Percentiles rank a stretch among this genome's conserved stretches.
Evolutionary conservation across 1,284 basidiomycete species (phyloP).

Genomic region (Lentinula novae-zelandiae): DNA sequence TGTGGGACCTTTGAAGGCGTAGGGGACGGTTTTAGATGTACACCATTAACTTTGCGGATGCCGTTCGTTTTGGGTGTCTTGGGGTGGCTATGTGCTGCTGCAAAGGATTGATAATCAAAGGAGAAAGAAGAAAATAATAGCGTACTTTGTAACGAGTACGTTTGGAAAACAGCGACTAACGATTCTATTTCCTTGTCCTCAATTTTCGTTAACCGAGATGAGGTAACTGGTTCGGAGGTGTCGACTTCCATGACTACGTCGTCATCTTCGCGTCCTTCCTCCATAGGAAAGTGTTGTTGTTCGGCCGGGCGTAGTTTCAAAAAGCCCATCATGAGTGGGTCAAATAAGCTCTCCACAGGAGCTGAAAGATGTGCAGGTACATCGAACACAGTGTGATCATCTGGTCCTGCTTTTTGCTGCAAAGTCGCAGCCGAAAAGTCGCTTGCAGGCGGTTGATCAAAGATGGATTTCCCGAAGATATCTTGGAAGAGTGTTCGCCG

Average conservation of each 20-base stretch:
- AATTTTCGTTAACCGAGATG: conserved; percentile 18
- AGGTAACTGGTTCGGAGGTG: conserved; percentile 16
- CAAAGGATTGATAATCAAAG: not conserved
- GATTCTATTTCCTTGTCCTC: conserved; percentile 40
- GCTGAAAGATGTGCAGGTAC: conserved; percentile 80
- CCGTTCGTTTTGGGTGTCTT: conserved; percentile 7
- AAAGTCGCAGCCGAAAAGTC: conserved; percentile 22
- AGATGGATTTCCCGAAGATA: conserved; percentile 73
- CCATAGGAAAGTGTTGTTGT: conserved; percentile 20
- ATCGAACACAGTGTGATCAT: conserved; percentile 53
- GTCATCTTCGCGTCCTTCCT: conserved; percentile 26
- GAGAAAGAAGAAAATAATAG: not conserved
- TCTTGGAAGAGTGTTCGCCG: conserved; percentile 77
- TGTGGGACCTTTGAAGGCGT: conserved; percentile 1
- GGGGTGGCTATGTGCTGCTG: not conserved
- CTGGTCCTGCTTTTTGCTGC: conserved; percentile 31
- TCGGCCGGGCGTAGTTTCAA: conserved; percentile 38
- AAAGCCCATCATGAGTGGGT: conserved; percentile 67
- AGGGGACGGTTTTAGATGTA: not conserved
- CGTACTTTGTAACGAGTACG: conserved; percentile 42
- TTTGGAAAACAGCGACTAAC: conserved; percentile 48
- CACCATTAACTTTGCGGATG: conserved; percentile 3
- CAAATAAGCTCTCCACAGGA: conserved; percentile 72
- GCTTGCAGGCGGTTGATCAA: conserved; percentile 28
- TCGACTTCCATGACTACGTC: conserved; percentile 44